These are phyloP conservation scores for Piper betle DNA, from an alignment of 164 flowering plant species.

Conservation along the genomic window DNA sequence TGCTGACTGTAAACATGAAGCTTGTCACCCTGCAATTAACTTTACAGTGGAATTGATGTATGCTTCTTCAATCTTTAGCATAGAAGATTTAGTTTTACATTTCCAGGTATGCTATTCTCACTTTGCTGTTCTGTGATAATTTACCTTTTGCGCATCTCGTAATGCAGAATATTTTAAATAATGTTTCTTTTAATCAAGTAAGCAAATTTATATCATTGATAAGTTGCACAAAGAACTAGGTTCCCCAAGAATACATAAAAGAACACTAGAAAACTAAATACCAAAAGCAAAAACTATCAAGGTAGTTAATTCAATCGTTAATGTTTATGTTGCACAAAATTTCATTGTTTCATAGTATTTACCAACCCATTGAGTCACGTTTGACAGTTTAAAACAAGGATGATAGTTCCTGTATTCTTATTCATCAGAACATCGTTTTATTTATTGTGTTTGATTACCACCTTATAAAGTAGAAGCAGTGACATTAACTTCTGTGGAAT, in stretches of 20 bases:
- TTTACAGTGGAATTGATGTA: slow-evolving; percentile 57
- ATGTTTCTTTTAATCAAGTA: too few relatives aligned
- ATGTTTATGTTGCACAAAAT: too few relatives aligned
- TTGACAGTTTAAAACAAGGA: too few relatives aligned
- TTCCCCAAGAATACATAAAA: too few relatives aligned
- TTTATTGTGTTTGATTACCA: too few relatives aligned
- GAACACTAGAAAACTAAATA: too few relatives aligned
- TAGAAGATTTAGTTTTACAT: slow-evolving; percentile 54
- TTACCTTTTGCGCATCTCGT: background rate
- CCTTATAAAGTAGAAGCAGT: too few relatives aligned
- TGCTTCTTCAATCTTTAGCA: slow-evolving; percentile 46
- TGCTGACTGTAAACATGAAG: slow-evolving; percentile 41
- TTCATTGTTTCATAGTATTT: background rate
- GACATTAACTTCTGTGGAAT: too few relatives aligned
- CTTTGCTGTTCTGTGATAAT: background rate
- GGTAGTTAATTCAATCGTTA: too few relatives aligned
- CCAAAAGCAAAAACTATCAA: too few relatives aligned
- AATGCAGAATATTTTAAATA: background rate
- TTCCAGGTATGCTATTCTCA: slow-evolving; percentile 37
- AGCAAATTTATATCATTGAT: too few relatives aligned
- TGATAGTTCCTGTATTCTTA: background rate
- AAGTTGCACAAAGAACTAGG: too few relatives aligned
- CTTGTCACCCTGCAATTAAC: slow-evolving; percentile 60
- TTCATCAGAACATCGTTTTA: background rate
- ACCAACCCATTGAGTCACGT: background rate